These are phyloP conservation scores for Ogataea pini DNA, from an alignment of 805 yeast species.

Conservation along the genomic window DNA sequence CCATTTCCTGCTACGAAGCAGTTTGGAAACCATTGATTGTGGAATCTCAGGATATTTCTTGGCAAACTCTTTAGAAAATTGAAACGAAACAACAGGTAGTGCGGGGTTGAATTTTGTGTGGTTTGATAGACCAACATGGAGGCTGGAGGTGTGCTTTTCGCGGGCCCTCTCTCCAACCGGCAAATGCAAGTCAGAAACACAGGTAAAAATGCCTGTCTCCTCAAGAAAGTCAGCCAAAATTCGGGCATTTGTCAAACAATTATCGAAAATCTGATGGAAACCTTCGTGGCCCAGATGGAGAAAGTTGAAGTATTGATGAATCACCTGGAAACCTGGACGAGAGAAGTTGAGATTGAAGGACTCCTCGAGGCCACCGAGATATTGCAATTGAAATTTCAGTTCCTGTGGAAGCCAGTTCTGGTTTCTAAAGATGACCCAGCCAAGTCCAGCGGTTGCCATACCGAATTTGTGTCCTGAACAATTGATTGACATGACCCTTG, in stretches of 20 bases:
- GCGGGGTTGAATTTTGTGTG: constrained; percentile 66
- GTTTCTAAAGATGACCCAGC: constrained; percentile 88
- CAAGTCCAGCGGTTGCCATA: constrained; percentile 84
- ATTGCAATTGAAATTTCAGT: constrained; percentile 74
- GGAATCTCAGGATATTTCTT: constrained; percentile 75
- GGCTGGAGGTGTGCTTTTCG: neutral
- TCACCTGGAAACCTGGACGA: constrained; percentile 88
- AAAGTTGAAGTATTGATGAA: constrained; percentile 84
- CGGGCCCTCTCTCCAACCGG: constrained; percentile 41
- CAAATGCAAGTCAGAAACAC: constrained; percentile 77
- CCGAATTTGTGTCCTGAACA: constrained; percentile 95
- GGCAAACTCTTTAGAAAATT: constrained; percentile 59
- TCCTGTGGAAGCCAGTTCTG: constrained; percentile 63
- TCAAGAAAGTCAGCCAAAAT: constrained; percentile 62
- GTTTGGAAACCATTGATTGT: constrained; percentile 69
- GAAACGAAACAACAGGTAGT: constrained; percentile 87
- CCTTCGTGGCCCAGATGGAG: constrained; percentile 72
- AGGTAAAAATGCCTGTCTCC: constrained; percentile 64
- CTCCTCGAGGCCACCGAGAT: constrained; percentile 87
- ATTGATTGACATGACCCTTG: constrained; percentile 81
- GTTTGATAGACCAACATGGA: constrained; percentile 14
- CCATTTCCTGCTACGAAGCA: constrained; percentile 79
- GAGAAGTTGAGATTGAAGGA: constrained; percentile 86
- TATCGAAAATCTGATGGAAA: constrained; percentile 59
- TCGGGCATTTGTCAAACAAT: constrained; percentile 73